A percentile compares a stretch with the other conserved stretches of the same genome.
Evolutionary conservation across 768 basidiomycete genomes (phyloP).

Genomic region (Terana coerulea): DNA sequence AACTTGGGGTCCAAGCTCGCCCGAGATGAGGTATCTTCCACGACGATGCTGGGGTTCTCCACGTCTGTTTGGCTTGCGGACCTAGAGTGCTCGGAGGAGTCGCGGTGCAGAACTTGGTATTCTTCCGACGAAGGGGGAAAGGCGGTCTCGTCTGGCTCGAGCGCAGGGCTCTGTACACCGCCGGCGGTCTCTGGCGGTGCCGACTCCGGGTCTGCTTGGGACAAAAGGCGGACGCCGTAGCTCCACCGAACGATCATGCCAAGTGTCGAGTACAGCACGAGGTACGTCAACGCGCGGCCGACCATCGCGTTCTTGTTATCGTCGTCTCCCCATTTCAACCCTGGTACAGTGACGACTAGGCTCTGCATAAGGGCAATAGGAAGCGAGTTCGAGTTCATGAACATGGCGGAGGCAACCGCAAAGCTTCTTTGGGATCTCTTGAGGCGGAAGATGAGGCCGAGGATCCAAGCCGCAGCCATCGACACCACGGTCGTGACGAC

Average conservation of each 20-base stretch:
- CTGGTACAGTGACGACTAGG: constrained; percentile 78
- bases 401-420: constrained; percentile 79
- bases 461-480: constrained; percentile 62
- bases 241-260: constrained; percentile 98
- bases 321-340: constrained; percentile 74
- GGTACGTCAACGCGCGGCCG: constrained; percentile 84
- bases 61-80: constrained; percentile 5
- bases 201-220: constrained; percentile 59
- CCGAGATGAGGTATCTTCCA: constrained; percentile 13
- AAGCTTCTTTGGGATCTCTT: constrained; percentile 78
- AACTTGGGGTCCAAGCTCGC: constrained; percentile 27
- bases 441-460: constrained; percentile 64
- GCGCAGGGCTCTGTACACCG: constrained; percentile 27
- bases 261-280: constrained; percentile 89
- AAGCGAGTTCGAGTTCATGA: constrained; percentile 93
- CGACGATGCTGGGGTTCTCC: constrained; percentile 15
- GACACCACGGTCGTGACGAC: constrained; percentile 70
- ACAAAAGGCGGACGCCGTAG: constrained; percentile 80
- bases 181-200: constrained; percentile 24
- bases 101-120: constrained; percentile 9
- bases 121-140: constrained; percentile 23
- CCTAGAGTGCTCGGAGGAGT: constrained; percentile 14
- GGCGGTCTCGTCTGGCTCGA: constrained; percentile 27
- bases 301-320: constrained; percentile 89
- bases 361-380: constrained; percentile 94